A percentile compares a stretch with the other conserved stretches of the same genome.
Conservation (phyloP, 2,329 filamentous ascomycete genomes). For the Pestalotiopsis sp. region DNA sequence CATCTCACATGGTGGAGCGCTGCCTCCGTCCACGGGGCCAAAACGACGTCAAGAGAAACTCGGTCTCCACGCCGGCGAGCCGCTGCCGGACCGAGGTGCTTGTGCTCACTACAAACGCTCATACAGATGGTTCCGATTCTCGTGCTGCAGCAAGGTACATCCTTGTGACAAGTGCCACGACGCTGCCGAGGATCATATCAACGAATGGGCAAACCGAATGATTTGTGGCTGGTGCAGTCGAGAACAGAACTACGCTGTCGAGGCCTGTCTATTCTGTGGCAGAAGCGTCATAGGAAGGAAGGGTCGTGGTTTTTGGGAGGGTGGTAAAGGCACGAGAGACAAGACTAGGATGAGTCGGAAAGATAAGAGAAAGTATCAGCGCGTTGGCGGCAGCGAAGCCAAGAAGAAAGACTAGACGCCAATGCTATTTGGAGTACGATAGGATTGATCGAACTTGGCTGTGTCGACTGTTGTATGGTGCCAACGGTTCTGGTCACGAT, state of each 20-base stretch:
- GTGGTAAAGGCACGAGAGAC: conserved; percentile 80
- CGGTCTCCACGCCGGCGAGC: conserved; percentile 58
- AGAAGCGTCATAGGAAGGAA: conserved; percentile 67
- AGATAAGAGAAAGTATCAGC: conserved; percentile 73
- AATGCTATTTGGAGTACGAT: neutral
- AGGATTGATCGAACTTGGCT: neutral
- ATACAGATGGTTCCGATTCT: conserved; percentile 67
- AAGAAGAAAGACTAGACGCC: conserved; percentile 33
- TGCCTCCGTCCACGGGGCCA: conserved; percentile 40
- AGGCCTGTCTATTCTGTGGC: conserved; percentile 75
- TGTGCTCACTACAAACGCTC: conserved; percentile 61
- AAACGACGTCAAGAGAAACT: conserved; percentile 54
- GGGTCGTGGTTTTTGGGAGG: conserved; percentile 80
- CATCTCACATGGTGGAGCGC: conserved; percentile 58
- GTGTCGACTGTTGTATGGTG: neutral
- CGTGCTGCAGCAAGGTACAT: conserved; percentile 60
- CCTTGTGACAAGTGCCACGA: conserved; percentile 78
- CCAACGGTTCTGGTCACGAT: neutral
- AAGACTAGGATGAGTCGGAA: conserved; percentile 72
- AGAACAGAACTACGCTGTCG: conserved; percentile 77
- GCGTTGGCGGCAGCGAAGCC: conserved; percentile 48
- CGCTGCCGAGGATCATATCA: conserved; percentile 66
- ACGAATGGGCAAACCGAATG: conserved; percentile 85
- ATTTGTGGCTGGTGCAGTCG: conserved; percentile 79
- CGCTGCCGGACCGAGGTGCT: conserved; percentile 53